phyloP scores from a whole-genome alignment of 2,329 filamentous ascomycete species.

The Chrysoporthe deuterocubensis region DNA sequence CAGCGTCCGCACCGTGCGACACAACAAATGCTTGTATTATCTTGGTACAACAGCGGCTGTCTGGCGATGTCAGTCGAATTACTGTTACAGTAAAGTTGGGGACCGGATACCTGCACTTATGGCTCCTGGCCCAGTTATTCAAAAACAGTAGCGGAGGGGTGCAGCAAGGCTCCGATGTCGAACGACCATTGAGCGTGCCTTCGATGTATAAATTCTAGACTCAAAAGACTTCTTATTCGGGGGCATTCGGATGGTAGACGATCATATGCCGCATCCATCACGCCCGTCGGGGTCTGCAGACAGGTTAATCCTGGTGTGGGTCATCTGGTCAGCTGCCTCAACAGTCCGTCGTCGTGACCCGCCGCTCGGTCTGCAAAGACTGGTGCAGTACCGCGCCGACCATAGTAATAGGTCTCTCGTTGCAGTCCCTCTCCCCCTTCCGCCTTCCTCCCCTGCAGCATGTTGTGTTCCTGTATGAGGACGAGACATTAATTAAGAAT shows the following conservation, averaged over 20 bases:
- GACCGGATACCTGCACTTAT: background rate
- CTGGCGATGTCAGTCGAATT: background rate
- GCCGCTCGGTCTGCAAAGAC: too few relatives aligned
- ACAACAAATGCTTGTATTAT: background rate
- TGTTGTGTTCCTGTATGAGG: too few relatives aligned
- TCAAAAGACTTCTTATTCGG: background rate
- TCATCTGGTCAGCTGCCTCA: background rate
- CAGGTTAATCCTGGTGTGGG: background rate
- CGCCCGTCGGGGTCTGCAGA: slow-evolving; percentile 3
- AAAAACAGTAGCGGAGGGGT: too few relatives aligned
- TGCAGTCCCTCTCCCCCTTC: background rate
- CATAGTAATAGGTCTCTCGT: background rate
- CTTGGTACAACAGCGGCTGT: background rate
- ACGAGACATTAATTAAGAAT: too few relatives aligned
- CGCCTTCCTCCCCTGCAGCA: background rate
- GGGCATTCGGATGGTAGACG: background rate
- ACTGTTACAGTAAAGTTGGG: background rate
- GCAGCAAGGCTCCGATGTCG: too few relatives aligned
- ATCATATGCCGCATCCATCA: background rate
- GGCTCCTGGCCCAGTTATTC: too few relatives aligned
- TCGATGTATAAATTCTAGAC: too few relatives aligned
- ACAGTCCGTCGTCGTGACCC: background rate
- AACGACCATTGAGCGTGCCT: too few relatives aligned
- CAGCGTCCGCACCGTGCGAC: background rate
- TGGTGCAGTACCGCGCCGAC: background rate